Conservation (phyloP, 345 rosid genomes). For the Zanthoxylum bungeanum region DNA sequence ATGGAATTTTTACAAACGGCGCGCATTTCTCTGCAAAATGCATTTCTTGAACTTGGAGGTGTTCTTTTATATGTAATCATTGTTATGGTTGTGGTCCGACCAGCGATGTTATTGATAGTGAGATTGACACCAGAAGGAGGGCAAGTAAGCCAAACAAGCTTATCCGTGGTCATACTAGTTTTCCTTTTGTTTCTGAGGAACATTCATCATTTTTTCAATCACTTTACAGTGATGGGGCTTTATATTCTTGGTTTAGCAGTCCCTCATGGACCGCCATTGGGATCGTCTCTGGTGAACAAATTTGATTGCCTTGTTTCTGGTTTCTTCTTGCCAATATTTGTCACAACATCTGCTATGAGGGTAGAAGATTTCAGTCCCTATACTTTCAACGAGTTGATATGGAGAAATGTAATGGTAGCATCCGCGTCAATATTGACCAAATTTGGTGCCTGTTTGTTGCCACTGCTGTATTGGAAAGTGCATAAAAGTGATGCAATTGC, state of each 20-base stretch:
- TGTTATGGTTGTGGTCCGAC: background rate
- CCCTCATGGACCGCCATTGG: slow-evolving; percentile 31
- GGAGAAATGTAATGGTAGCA: background rate
- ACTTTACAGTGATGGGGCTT: slow-evolving; percentile 1
- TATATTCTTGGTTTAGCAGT: slow-evolving; percentile 15
- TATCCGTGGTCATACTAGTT: slow-evolving; percentile 1
- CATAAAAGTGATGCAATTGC: background rate
- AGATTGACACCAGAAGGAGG: background rate
- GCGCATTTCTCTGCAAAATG: fast-evolving
- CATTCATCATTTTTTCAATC: too few species aligned
- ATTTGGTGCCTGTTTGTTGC: too few species aligned
- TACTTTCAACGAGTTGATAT: too few species aligned
- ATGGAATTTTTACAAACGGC: background rate
- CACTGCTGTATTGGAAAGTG: background rate
- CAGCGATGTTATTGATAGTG: background rate
- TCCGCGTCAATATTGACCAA: background rate
- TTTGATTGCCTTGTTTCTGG: slow-evolving; percentile 7
- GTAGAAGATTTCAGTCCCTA: background rate
- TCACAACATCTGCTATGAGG: slow-evolving; percentile 17
- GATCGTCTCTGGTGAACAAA: slow-evolving; percentile 24
- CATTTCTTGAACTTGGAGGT: too few species aligned
- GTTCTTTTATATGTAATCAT: background rate
- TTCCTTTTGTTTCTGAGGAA: too few species aligned
- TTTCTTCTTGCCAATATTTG: slow-evolving; percentile 16
- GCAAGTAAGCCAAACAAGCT: background rate